Percentiles rank a stretch among this genome's conserved stretches.
Conservation (phyloP, 1,284 basidiomycete species). For the Wallemia ichthyophaga region DNA sequence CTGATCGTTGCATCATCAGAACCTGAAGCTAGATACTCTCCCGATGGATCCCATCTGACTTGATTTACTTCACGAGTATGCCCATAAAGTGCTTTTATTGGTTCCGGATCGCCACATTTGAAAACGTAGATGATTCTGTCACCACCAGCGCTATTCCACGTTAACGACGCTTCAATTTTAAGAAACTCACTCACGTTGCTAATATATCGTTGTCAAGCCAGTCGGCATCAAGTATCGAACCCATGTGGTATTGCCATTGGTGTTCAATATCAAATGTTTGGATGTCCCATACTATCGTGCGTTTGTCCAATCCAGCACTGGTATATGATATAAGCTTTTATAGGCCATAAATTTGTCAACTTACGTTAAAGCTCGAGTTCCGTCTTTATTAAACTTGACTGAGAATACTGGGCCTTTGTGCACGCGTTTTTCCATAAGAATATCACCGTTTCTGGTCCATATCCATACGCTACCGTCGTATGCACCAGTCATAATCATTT, state of each 20-base stretch:
- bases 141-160: neutral
- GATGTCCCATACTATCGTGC: constrained; percentile 1
- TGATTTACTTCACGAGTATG: constrained; percentile 1
- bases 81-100: neutral
- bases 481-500: neutral
- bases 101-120: neutral
- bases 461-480: constrained; percentile 1
- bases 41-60: neutral
- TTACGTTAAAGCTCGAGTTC: neutral
- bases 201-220: constrained; percentile 1
- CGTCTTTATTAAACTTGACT: neutral
- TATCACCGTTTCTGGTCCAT: neutral
- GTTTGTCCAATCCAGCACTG: neutral
- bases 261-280: neutral
- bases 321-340: neutral
- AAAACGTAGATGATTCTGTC: neutral
- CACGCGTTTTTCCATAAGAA: neutral
- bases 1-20: neutral
- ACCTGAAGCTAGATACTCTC: neutral
- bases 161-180: neutral
- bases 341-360: neutral
- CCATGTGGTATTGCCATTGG: neutral
- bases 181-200: neutral
- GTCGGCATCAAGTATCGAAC: neutral
- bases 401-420: neutral